Base-by-base conservation (phyloP, 2,329 filamentous ascomycete genomes). In the Xylariaceae sp. region DNA sequence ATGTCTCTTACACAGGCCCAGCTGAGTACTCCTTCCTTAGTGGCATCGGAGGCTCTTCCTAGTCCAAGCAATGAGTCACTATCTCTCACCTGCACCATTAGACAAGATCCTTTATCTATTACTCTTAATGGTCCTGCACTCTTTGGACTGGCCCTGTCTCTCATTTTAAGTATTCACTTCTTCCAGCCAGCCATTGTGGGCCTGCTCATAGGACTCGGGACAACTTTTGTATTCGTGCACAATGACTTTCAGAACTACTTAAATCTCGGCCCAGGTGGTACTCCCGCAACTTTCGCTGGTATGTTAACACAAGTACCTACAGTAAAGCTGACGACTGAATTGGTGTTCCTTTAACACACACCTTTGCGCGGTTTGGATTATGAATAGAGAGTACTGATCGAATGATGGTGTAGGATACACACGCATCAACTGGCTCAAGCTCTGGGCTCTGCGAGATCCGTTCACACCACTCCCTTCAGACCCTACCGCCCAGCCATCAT, bases 211-310 rank as follows among this genome's bases (percentile, higher is more conserved):
- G 65, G 76, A 17, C 59, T 79, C n/a, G 66, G 77, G 7, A 80
- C 80, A 1, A 44, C 76, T 22, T 56, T 74, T 31, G 66, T 82
- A 6, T 73, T 80, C 54, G 70, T 89, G 61, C 82, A 83, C 64
- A 82, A 83, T 64, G 88, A 93, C 74, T 94, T 90, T 70, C 73
- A 77, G 48, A 87, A 86, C 66, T 94, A 90, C 71, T 74, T 93
- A 57, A 81, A 81, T 38, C 82, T 95, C 17, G 90, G 90, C 0
- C 89, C 89, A 0, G 90, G 90, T 19, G 90, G 90, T 53, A 93
- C 88, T 0, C 89, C 90, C 0, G 79, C 85, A 2, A 94, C 87
- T 1, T 80, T 88, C 40, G 58, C 71, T 5, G 22, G 22, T 28
- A 28, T 28, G 22, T 28, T 28, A 7, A 28, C 22, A 28, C 22